Conservation (phyloP, 2,329 filamentous ascomycete species). For the Dactylella cylindrospora region DNA sequence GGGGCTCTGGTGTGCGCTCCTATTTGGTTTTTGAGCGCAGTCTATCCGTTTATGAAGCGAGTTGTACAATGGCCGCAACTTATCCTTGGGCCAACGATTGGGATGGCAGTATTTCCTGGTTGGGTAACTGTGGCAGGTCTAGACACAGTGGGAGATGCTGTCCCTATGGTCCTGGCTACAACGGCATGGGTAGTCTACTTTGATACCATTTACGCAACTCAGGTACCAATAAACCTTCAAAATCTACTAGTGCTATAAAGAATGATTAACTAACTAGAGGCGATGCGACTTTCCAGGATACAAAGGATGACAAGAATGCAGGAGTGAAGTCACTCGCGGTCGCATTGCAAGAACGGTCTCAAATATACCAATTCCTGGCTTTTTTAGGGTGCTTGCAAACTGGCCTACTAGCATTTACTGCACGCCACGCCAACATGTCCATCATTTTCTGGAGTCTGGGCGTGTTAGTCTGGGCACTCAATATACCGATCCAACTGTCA, state of each 20-base stretch:
- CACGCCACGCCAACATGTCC: constrained; percentile 16
- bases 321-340: constrained; percentile 26
- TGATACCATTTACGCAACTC: constrained; percentile 33
- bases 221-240: constrained; percentile 11
- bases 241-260: too few species aligned
- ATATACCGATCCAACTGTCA: constrained; percentile 22
- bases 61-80: constrained; percentile 19
- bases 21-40: constrained; percentile 8
- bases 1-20: constrained; percentile 16
- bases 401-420: constrained; percentile 12
- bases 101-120: constrained; percentile 19
- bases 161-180: constrained; percentile 18
- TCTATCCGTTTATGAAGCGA: constrained; percentile 22
- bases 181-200: constrained; percentile 27
- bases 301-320: constrained; percentile 27
- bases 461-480: constrained; percentile 20
- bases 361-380: constrained; percentile 23
- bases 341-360: constrained; percentile 9
- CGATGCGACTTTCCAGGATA: too few species aligned
- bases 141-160: constrained; percentile 8
- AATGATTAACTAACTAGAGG: too few species aligned
- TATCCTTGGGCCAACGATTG: constrained; percentile 9
- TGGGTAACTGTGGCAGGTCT: constrained; percentile 12
- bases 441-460: constrained; percentile 23
- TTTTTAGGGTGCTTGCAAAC: constrained; percentile 21